Evolutionary conservation across 1,284 basidiomycete genomes (phyloP), one percentile per base, ranked within the genome.

Genomic region (Austropuccinia psidii): DNA sequence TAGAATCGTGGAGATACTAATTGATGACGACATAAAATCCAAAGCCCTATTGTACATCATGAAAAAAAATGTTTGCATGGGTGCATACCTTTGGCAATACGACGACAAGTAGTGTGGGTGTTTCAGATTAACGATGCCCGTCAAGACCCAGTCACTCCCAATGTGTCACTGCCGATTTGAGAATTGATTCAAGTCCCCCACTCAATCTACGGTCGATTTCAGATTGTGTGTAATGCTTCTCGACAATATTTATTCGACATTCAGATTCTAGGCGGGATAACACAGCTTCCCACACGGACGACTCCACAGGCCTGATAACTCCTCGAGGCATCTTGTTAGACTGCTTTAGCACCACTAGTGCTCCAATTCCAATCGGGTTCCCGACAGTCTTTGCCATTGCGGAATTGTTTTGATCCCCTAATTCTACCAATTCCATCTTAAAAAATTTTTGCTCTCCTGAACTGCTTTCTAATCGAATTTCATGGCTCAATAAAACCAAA

Each of bases 341-440:
- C 82, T 0, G 89, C 90, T 93, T 89, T 27, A 90, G 81, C 2
- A 94, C 84, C 21, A 85, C 83, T 77, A 89, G 80, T 0, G 90
- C 86, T 0, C 91, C 90, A 78, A 93, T 85, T 2, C 88, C 91
- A 19, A 92, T 85, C 0, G 91, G 92, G 49, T 91, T 82, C 8
- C 93, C 93, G 15, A 97, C 93, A 1, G 90, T 91, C 57, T 88
- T 85, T 13, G 91, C 87, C 94, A 97, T 97, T 1, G 92, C 91
- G 0, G 88, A 88, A 43, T 52, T 61, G 19, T 73, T 49, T 19
- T 85, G 78, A 29, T 79, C 86, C 58, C 80, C 79, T 0, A 84
- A 78, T 15, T 85, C 86, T 39, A 77, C 75, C 65, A 86, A 84
- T 21, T 67, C 65, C 17, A 29, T 31, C 55, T 67, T 55, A 11